These are phyloP conservation scores for Coniochaeta prunicola DNA, from an alignment of 2,329 filamentous ascomycete genomes.

Conservation along the genomic window DNA sequence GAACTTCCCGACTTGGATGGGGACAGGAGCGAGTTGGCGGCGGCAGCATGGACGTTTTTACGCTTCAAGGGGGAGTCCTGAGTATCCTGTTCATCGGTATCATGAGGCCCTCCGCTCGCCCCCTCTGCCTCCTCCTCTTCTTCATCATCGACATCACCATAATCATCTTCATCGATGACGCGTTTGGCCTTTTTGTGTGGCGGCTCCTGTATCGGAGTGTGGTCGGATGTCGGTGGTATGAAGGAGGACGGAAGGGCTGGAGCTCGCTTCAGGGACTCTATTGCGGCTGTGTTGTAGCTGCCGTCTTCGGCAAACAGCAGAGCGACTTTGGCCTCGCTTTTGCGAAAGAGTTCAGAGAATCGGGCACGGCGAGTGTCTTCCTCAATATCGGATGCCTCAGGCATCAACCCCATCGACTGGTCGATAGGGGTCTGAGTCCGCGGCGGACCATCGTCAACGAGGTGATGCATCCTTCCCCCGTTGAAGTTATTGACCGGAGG, in stretches of 20 bases:
- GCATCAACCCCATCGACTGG: conserved; percentile 42
- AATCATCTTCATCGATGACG: conserved; percentile 77
- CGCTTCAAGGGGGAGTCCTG: conserved; percentile 44
- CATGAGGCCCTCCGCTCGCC: background rate
- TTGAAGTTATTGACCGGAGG: conserved; percentile 42
- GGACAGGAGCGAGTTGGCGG: conserved; percentile 55
- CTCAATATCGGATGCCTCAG: conserved; percentile 56
- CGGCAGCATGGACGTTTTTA: conserved; percentile 39
- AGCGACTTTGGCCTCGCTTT: conserved; percentile 69
- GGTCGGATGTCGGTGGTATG: conserved; percentile 49
- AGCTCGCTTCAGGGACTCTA: conserved; percentile 43
- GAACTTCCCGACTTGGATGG: conserved; percentile 65
- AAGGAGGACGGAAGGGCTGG: conserved; percentile 25
- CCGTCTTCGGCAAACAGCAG: conserved; percentile 61
- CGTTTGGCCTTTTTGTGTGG: conserved; percentile 69
- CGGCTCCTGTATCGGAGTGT: conserved; percentile 51
- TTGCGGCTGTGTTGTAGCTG: conserved; percentile 41
- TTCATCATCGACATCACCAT: conserved; percentile 75
- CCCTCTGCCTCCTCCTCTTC: conserved; percentile 27
- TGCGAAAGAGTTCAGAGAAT: conserved; percentile 72
- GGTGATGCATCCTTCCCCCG: conserved; percentile 44
- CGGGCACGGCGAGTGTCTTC: conserved; percentile 66
- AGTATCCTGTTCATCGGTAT: conserved; percentile 38
- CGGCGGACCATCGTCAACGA: conserved; percentile 52
- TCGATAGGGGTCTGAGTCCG: conserved; percentile 45